These are phyloP conservation scores for Diplocarpon mali DNA, from an alignment of 2,329 filamentous ascomycete genomes.

Conservation along the genomic window DNA sequence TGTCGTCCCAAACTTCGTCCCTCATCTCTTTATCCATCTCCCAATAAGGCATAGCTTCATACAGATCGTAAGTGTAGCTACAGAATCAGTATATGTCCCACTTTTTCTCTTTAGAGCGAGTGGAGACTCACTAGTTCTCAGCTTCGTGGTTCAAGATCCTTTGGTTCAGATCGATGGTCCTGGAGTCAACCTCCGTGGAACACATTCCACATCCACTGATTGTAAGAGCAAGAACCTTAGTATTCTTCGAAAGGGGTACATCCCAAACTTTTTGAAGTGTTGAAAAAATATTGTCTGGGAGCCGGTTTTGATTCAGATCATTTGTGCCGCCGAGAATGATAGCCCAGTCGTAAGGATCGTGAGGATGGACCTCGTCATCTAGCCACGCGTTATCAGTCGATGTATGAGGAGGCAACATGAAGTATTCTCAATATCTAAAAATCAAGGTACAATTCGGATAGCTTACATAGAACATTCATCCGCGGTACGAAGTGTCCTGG, in stretches of 20 bases:
- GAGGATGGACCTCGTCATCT: slow-evolving; percentile 13
- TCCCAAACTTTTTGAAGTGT: slow-evolving; percentile 40
- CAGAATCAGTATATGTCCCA: neutral
- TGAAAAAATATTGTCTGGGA: slow-evolving; percentile 34
- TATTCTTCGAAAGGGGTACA: slow-evolving; percentile 36
- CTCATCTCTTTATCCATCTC: slow-evolving; percentile 36
- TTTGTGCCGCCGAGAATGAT: slow-evolving; percentile 56
- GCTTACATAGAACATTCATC: slow-evolving; percentile 28
- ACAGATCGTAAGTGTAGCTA: slow-evolving; percentile 47
- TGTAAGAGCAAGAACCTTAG: slow-evolving; percentile 51
- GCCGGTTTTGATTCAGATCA: slow-evolving; percentile 37
- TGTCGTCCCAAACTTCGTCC: slow-evolving; percentile 47
- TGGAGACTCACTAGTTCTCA: slow-evolving; percentile 39
- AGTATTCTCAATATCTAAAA: too few relatives aligned
- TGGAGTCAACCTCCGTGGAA: slow-evolving; percentile 24
- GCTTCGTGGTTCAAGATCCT: slow-evolving; percentile 39
- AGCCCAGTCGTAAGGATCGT: slow-evolving; percentile 40
- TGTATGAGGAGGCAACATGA: neutral
- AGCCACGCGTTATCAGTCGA: neutral
- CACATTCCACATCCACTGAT: slow-evolving; percentile 40
- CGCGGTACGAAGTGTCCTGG: slow-evolving; percentile 22
- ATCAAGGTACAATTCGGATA: neutral
- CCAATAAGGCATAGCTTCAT: slow-evolving; percentile 42
- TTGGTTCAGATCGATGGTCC: slow-evolving; percentile 38
- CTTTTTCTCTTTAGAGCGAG: neutral